These are phyloP conservation scores for Talaromyces amestolkiae DNA, from an alignment of 2,329 filamentous ascomycete species.

Conservation along the genomic window DNA sequence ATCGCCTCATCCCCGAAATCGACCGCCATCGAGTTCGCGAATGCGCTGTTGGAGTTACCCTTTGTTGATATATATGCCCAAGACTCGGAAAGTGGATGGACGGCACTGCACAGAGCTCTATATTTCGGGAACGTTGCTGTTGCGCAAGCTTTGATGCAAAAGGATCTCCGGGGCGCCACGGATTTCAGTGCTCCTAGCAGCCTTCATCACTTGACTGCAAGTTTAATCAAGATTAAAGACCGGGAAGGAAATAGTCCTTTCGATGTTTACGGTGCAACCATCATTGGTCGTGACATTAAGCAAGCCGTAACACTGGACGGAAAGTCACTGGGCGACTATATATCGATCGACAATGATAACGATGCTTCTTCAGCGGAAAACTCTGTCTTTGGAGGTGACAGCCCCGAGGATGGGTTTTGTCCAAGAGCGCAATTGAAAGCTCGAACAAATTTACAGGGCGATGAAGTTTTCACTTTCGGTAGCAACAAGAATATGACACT, in stretches of 20 bases:
- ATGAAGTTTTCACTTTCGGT: conserved; percentile 90
- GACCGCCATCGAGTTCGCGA: conserved; percentile 70
- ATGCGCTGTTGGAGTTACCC: conserved; percentile 76
- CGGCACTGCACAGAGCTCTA: conserved; percentile 82
- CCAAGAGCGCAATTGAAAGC: conserved; percentile 29
- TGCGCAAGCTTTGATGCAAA: conserved; percentile 75
- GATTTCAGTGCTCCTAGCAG: conserved; percentile 58
- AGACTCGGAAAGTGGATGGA: conserved; percentile 93
- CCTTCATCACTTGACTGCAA: conserved; percentile 62
- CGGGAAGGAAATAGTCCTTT: conserved; percentile 92
- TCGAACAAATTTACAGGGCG: conserved; percentile 56
- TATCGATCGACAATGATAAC: conserved; percentile 48
- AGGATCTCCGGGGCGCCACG: conserved; percentile 67
- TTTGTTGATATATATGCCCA: conserved; percentile 81
- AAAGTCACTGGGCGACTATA: conserved; percentile 34
- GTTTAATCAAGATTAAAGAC: conserved; percentile 91
- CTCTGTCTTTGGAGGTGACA: conserved; percentile 47
- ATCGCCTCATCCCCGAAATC: conserved; percentile 72
- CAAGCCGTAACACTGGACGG: conserved; percentile 28
- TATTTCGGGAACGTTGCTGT: conserved; percentile 87
- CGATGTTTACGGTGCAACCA: conserved; percentile 85
- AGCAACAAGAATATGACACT: conserved; percentile 94
- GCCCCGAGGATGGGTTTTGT: conserved; percentile 35
- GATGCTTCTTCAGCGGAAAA: conserved; percentile 29
- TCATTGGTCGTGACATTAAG: conserved; percentile 70